Evolutionary conservation across 345 rosid genomes (phyloP).

Genomic region (Litchi chinensis): DNA sequence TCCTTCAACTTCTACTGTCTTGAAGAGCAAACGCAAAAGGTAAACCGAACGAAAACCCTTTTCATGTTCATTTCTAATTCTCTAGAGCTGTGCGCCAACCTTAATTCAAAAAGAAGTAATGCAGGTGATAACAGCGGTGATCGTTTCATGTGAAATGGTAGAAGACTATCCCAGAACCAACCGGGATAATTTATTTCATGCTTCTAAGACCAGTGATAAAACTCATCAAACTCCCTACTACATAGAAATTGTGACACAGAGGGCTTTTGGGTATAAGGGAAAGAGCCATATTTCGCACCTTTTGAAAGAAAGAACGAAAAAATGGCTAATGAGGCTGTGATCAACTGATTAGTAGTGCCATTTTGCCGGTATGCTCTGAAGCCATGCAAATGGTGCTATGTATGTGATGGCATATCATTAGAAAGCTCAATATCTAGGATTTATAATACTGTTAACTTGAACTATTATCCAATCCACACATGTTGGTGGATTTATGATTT

Average conservation of each 20-base stretch:
- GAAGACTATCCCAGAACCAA: conserved; percentile 10
- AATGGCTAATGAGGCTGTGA: conserved; percentile 22
- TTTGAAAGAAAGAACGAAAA: neutral
- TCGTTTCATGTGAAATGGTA: conserved; percentile 49
- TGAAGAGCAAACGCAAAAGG: conserved; percentile 95
- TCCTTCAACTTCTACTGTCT: conserved; percentile 77
- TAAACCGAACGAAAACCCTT: conserved; percentile 27
- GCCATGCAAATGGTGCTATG: conserved; percentile 13
- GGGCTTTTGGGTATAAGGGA: conserved; percentile 11
- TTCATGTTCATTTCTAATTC: neutral
- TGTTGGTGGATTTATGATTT: conserved; percentile 41
- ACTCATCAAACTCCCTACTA: conserved; percentile 18
- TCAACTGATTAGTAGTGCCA: conserved; percentile 13
- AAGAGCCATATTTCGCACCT: conserved; percentile 26
- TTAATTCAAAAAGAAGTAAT: conserved; percentile 62
- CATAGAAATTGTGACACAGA: conserved; percentile 15
- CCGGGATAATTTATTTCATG: neutral
- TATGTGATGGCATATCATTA: conserved; percentile 10
- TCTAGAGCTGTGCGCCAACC: conserved; percentile 48
- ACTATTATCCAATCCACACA: conserved; percentile 23
- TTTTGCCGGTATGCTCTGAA: conserved; percentile 16
- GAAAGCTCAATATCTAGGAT: conserved; percentile 13
- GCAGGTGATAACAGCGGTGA: conserved; percentile 87
- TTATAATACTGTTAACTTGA: conserved; percentile 25
- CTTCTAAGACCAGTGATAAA: neutral